Percentiles rank a stretch among this genome's conserved stretches.
phyloP scores from a whole-genome alignment of 306 rosid species.

The Prunus mume region DNA sequence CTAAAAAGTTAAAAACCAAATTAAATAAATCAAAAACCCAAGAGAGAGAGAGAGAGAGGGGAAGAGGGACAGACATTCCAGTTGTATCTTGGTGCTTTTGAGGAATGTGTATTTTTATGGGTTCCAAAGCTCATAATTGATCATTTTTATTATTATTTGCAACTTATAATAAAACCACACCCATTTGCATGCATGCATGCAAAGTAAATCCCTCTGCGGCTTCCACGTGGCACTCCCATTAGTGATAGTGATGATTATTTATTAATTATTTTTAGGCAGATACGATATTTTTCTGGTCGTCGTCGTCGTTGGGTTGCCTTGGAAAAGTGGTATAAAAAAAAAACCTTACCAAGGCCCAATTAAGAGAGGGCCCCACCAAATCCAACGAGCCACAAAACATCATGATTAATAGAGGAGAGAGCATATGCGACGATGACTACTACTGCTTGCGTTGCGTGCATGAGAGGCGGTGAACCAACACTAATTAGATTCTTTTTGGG shows the following conservation, averaged over 20 bases:
- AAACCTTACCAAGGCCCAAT: not conserved
- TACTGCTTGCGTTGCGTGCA: constrained; percentile 15
- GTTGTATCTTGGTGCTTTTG: constrained; percentile 96
- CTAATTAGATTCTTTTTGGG: constrained; percentile 20
- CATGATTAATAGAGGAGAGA: constrained; percentile 34
- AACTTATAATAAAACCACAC: not conserved
- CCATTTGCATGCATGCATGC: constrained; percentile 71
- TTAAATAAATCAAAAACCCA: constrained; percentile 1
- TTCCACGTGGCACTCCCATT: constrained; percentile 69
- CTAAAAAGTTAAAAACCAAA: not conserved
- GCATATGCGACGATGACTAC: not conserved
- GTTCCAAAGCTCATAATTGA: constrained; percentile 48
- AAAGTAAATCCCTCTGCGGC: constrained; percentile 34
- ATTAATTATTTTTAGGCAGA: constrained; percentile 23
- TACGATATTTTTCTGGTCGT: constrained; percentile 22
- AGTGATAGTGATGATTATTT: constrained; percentile 18
- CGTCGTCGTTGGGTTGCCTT: constrained; percentile 20
- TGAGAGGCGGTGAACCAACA: constrained; percentile 33
- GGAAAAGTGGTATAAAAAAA: constrained; percentile 41
- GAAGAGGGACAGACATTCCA: constrained; percentile 84
- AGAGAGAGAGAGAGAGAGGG: constrained; percentile 19
- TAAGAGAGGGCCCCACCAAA: constrained; percentile 62
- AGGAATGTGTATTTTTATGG: constrained; percentile 44
- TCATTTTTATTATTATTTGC: constrained; percentile 16
- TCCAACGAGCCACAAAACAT: constrained; percentile 73